Conservation (phyloP, 352 stramenopile genomes). For the Phytophthora colocasiae region DNA sequence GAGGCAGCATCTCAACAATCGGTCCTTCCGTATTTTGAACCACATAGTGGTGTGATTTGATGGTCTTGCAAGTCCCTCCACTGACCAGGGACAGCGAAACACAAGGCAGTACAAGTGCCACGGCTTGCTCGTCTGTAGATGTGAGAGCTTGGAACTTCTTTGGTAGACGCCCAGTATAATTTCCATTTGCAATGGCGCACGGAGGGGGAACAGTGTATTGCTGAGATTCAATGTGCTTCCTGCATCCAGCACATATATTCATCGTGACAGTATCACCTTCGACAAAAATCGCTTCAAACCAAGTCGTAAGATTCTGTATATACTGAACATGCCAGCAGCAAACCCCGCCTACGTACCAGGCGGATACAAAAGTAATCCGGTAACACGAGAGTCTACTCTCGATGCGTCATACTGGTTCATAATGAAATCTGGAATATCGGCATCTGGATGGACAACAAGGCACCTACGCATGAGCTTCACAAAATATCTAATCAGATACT, state of each 20-base stretch:
- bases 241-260: neutral
- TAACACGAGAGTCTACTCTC: too few relatives aligned
- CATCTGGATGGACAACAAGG: too few relatives aligned
- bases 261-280: neutral
- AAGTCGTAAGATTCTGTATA: too few relatives aligned
- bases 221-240: neutral
- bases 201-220: neutral
- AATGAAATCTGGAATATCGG: too few relatives aligned
- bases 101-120: too few relatives aligned
- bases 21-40: conserved; percentile 18
- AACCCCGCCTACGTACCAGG: too few relatives aligned
- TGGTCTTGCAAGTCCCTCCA: conserved; percentile 1
- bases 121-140: conserved; percentile 14
- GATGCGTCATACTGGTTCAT: too few relatives aligned
- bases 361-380: too few relatives aligned
- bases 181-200: conserved; percentile 14
- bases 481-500: too few relatives aligned
- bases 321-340: too few relatives aligned
- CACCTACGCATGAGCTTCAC: too few relatives aligned
- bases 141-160: neutral
- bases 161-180: conserved; percentile 7
- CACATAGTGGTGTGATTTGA: conserved; percentile 22
- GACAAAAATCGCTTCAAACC: too few relatives aligned
- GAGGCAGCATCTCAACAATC: conserved; percentile 11
- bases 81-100: conserved; percentile 9